Percentiles rank a stretch among this genome's conserved stretches.
Conservation (phyloP, 345 rosid genomes). For the Hibiscus syriacus region DNA sequence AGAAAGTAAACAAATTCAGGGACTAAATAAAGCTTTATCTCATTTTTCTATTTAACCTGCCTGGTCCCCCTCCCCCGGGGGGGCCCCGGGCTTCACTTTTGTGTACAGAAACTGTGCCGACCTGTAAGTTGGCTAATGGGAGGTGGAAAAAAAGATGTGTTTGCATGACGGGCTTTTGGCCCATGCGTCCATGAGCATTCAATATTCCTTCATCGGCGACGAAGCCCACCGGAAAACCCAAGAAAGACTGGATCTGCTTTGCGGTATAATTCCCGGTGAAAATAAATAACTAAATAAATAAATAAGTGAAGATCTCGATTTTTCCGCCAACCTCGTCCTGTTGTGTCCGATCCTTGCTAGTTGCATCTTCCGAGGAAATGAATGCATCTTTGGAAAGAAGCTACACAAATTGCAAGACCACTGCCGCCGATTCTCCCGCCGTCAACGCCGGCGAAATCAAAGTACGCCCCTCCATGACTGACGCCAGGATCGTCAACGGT, state of each 20-base stretch:
- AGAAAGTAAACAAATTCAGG: no score
- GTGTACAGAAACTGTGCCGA: no score
- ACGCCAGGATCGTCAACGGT: conserved; percentile 67
- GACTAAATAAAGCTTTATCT: no score
- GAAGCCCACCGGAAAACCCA: neutral
- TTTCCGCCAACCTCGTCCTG: conserved; percentile 1
- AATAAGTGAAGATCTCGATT: conserved; percentile 5
- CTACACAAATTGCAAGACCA: conserved; percentile 45
- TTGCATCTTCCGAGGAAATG: conserved; percentile 36
- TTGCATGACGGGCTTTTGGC: neutral
- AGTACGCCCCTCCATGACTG: conserved; percentile 70
- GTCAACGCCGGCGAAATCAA: conserved; percentile 58
- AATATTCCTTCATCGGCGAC: neutral
- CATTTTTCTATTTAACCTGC: no score
- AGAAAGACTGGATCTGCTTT: neutral
- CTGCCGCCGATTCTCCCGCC: conserved; percentile 43
- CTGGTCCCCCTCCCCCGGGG: no score
- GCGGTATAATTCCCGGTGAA: neutral
- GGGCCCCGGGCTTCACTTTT: no score
- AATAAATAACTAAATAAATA: neutral
- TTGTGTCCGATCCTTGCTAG: conserved; percentile 16
- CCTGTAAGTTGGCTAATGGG: no score
- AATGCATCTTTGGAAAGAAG: conserved; percentile 73
- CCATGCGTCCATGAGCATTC: neutral
- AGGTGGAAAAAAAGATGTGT: no score